A percentile compares a stretch with the other conserved stretches of the same genome.
These are phyloP conservation scores for Aegilops sharonensis DNA, from an alignment of 176 grass and related monocot species.

Conservation along the genomic window DNA sequence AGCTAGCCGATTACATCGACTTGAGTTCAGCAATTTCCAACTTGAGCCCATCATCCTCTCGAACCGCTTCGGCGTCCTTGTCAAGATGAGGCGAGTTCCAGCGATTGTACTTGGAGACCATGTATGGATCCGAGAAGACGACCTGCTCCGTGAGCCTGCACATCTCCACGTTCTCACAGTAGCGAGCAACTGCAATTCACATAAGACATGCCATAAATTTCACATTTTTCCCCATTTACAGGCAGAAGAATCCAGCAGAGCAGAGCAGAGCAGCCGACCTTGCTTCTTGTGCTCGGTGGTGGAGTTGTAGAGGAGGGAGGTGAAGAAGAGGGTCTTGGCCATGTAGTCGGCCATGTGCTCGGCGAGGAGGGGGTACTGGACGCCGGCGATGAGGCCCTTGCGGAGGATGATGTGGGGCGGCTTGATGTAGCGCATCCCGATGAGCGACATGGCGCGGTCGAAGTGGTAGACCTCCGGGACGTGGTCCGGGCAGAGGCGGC, in stretches of 20 bases:
- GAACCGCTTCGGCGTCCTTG: constrained; percentile 66
- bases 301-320: constrained; percentile 64
- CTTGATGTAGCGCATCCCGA: constrained; percentile 85
- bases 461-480: constrained; percentile 96
- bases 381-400: constrained; percentile 89
- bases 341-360: constrained; percentile 81
- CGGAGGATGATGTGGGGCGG: constrained; percentile 90
- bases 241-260: neutral
- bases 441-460: constrained; percentile 76
- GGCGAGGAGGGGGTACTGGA: constrained; percentile 78
- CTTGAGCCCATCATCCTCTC: constrained; percentile 62
- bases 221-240: neutral
- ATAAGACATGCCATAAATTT: neutral
- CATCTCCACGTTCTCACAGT: constrained; percentile 81
- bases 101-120: constrained; percentile 60
- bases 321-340: constrained; percentile 91
- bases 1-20: constrained; percentile 47
- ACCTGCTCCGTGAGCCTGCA: constrained; percentile 92
- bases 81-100: constrained; percentile 86
- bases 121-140: constrained; percentile 89
- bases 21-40: constrained; percentile 74
- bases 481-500: constrained; percentile 68
- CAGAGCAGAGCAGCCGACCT: constrained; percentile 35
- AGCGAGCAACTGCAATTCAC: constrained; percentile 70
- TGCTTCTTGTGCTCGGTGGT: constrained; percentile 74